A percentile compares a stretch with the other conserved stretches of the same genome.
Evolutionary conservation across 768 basidiomycete species (phyloP).

Genomic region (Polyporus arcularius): DNA sequence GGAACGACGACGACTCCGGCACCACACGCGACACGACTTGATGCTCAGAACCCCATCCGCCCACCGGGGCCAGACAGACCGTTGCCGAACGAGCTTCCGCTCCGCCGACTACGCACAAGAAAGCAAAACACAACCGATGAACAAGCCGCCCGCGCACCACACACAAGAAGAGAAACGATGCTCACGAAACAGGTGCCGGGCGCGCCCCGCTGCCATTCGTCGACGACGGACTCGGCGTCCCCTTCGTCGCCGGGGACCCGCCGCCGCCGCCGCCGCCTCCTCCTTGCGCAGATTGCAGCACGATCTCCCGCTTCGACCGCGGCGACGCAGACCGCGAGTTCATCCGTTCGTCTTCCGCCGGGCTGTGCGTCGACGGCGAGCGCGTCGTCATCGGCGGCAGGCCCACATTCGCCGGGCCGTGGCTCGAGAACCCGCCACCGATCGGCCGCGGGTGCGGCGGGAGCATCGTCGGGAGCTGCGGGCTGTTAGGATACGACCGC

Average conservation of each 20-base stretch:
- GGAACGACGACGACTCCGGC: too few species aligned
- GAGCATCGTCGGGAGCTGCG: constrained; percentile 59
- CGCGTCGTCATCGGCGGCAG: constrained; percentile 74
- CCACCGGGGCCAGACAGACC: not conserved
- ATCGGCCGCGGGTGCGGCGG: constrained; percentile 78
- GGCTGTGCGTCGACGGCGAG: constrained; percentile 55
- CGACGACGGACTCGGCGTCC: constrained; percentile 54
- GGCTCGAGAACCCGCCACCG: constrained; percentile 44
- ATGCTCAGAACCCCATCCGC: not conserved
- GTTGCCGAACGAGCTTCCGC: not conserved
- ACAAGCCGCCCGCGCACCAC: not conserved
- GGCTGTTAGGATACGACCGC: constrained; percentile 42
- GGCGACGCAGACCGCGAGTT: constrained; percentile 43
- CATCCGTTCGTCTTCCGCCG: constrained; percentile 50
- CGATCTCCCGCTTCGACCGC: constrained; percentile 50
- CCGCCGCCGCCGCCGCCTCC: not conserved
- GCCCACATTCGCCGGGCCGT: constrained; percentile 36
- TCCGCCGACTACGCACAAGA: constrained; percentile 11
- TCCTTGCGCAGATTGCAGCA: constrained; percentile 33
- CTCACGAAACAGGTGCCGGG: constrained; percentile 14
- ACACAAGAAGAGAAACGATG: not conserved
- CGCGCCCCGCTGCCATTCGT: constrained; percentile 39
- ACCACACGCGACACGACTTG: too few species aligned
- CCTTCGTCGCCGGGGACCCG: constrained; percentile 47
- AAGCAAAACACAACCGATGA: constrained; percentile 2